Percentiles rank a stretch among this genome's conserved stretches.
These are phyloP conservation scores for Holtermanniella nyarrowii DNA, from an alignment of 768 basidiomycete genomes.

Conservation along the genomic window DNA sequence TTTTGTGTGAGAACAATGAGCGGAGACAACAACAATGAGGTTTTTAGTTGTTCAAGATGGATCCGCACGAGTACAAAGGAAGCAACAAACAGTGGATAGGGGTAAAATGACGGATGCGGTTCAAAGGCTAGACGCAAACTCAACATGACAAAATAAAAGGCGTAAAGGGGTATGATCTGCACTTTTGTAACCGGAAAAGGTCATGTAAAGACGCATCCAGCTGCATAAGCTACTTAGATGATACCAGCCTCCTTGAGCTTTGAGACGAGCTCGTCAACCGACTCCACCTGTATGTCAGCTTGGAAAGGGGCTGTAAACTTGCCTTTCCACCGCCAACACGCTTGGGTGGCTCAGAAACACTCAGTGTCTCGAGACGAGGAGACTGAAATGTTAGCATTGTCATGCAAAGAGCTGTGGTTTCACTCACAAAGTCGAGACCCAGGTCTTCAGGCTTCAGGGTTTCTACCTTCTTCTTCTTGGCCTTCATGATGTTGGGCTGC, in stretches of 20 bases:
- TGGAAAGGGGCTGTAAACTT: slow-evolving; percentile 9
- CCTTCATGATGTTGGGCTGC: slow-evolving; percentile 45
- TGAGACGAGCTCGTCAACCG: slow-evolving; percentile 75
- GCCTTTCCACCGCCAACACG: slow-evolving; percentile 87
- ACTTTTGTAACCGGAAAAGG: not conserved
- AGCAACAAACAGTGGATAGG: not conserved
- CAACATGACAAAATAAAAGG: too few relatives aligned
- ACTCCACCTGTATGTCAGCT: slow-evolving; percentile 50
- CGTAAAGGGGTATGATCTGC: too few relatives aligned
- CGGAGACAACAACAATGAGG: too few relatives aligned
- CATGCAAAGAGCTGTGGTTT: not conserved
- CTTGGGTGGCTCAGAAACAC: slow-evolving; percentile 78
- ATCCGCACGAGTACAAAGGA: too few relatives aligned
- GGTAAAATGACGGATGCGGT: not conserved
- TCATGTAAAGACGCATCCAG: not conserved
- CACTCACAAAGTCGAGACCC: slow-evolving; percentile 57
- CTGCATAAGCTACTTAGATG: slow-evolving; percentile 18
- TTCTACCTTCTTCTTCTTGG: slow-evolving; percentile 96
- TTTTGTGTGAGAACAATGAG: too few relatives aligned
- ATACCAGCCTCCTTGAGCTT: slow-evolving; percentile 82
- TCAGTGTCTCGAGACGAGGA: slow-evolving; percentile 72
- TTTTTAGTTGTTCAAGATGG: too few relatives aligned
- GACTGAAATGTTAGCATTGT: slow-evolving; percentile 35
- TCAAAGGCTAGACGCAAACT: not conserved
- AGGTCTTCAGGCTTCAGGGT: slow-evolving; percentile 70